These are phyloP conservation scores for Botryotinia narcissicola DNA, from an alignment of 2,329 filamentous ascomycete species.

Conservation along the genomic window DNA sequence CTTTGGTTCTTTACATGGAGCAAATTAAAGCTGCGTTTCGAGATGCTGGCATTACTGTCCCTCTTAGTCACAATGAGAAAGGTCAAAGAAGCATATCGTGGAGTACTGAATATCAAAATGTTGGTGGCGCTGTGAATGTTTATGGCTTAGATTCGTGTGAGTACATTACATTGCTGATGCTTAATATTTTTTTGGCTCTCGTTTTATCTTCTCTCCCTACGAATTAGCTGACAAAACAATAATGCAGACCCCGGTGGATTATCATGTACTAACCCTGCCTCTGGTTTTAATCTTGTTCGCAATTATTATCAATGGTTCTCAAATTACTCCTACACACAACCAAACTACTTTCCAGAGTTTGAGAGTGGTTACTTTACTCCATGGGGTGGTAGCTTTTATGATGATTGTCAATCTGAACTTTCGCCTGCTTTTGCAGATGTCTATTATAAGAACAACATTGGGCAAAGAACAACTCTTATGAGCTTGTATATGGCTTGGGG, in stretches of 20 bases:
- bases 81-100: conserved; percentile 49
- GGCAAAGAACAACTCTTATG: conserved; percentile 48
- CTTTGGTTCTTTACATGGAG: conserved; percentile 51
- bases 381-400: conserved; percentile 53
- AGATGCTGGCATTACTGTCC: conserved; percentile 49
- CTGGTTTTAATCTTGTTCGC: conserved; percentile 50
- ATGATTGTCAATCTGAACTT: conserved; percentile 48
- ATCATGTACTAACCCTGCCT: conserved; percentile 49
- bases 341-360: conserved; percentile 52
- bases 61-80: conserved; percentile 51
- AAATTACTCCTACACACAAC: conserved; percentile 54
- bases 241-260: conserved; percentile 43
- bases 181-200: neutral
- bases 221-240: neutral
- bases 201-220: neutral
- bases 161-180: neutral
- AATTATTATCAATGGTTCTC: conserved; percentile 58
- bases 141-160: conserved; percentile 47
- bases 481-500: conserved; percentile 54
- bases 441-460: conserved; percentile 56
- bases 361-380: conserved; percentile 53
- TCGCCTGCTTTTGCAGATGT: conserved; percentile 51
- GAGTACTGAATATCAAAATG: conserved; percentile 54
- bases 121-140: conserved; percentile 53
- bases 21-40: conserved; percentile 48